Conservation (phyloP, 371 early-diverging fungal species). For the Encephalitozoon cuniculi region DNA sequence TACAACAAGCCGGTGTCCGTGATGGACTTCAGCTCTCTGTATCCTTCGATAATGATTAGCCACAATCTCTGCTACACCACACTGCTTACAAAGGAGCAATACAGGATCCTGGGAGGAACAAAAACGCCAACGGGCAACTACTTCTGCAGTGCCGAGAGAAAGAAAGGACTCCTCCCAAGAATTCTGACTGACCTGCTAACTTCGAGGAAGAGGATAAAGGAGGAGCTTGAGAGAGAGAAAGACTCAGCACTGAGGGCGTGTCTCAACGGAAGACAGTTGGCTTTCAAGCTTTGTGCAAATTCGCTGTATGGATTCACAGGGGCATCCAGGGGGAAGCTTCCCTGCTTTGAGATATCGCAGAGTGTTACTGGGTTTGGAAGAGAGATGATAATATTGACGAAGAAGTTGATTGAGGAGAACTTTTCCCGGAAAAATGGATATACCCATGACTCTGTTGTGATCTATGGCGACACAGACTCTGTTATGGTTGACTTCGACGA, state of each 20-base stretch:
- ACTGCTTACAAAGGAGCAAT: conserved; percentile 67
- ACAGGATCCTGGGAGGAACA: conserved; percentile 59
- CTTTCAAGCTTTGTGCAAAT: conserved; percentile 94
- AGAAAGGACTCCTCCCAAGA: conserved; percentile 82
- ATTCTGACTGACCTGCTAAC: conserved; percentile 81
- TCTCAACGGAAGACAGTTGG: conserved; percentile 89
- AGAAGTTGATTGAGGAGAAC: conserved; percentile 73
- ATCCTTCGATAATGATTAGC: conserved; percentile 99
- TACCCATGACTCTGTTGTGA: conserved; percentile 75
- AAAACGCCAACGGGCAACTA: conserved; percentile 64
- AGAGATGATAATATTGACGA: conserved; percentile 87
- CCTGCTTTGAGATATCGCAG: conserved; percentile 92
- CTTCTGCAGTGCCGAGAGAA: conserved; percentile 68
- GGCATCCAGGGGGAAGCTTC: conserved; percentile 85
- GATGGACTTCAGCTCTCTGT: conserved; percentile 93
- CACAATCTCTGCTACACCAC: conserved; percentile 98
- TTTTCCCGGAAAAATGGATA: conserved; percentile 76
- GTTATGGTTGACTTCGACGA: conserved; percentile 97
- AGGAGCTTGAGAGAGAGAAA: conserved; percentile 69
- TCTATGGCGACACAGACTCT: conserved; percentile 99
- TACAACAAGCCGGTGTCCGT: conserved; percentile 91
- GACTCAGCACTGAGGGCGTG: conserved; percentile 82
- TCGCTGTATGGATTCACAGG: conserved; percentile 99
- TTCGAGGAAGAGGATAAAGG: conserved; percentile 86
- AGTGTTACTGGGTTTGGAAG: conserved; percentile 95